Conservation (phyloP, 768 basidiomycete species). For the Podaxis sp. region DNA sequence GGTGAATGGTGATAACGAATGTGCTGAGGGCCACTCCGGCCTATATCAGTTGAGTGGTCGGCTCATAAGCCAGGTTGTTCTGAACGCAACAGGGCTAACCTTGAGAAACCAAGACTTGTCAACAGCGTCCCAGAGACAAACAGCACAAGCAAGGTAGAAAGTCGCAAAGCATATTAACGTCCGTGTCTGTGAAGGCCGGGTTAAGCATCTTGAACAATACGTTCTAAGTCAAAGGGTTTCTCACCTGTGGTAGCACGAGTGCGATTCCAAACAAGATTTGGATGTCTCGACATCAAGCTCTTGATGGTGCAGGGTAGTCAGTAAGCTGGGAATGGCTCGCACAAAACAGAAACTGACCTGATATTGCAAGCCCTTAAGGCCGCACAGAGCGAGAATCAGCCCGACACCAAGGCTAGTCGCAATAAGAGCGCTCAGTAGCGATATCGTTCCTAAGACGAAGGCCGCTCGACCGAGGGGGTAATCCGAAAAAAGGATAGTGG, state of each 20-base stretch:
- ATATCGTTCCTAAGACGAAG: background rate
- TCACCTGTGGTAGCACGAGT: background rate
- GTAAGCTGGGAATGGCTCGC: background rate
- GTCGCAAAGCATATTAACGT: background rate
- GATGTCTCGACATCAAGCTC: background rate
- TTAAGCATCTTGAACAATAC: background rate
- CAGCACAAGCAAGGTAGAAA: background rate
- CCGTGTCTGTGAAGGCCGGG: background rate
- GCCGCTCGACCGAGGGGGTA: background rate
- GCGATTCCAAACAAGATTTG: background rate
- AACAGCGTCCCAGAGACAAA: background rate
- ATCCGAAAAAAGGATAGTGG: background rate
- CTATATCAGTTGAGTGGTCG: background rate
- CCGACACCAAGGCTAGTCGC: background rate
- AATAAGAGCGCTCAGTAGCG: background rate
- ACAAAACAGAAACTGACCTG: background rate
- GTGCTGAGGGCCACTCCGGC: background rate
- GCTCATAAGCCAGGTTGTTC: background rate
- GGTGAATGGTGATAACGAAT: background rate
- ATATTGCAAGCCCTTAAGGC: background rate
- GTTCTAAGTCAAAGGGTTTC: background rate
- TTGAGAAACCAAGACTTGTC: background rate
- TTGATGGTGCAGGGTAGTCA: background rate
- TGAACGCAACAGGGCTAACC: background rate
- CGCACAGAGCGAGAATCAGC: background rate